A percentile compares a stretch with the other conserved stretches of the same genome.
These are phyloP conservation scores for Neurospora tetrasperma DNA, from an alignment of 495 filamentous ascomycete genomes.

Conservation along the genomic window DNA sequence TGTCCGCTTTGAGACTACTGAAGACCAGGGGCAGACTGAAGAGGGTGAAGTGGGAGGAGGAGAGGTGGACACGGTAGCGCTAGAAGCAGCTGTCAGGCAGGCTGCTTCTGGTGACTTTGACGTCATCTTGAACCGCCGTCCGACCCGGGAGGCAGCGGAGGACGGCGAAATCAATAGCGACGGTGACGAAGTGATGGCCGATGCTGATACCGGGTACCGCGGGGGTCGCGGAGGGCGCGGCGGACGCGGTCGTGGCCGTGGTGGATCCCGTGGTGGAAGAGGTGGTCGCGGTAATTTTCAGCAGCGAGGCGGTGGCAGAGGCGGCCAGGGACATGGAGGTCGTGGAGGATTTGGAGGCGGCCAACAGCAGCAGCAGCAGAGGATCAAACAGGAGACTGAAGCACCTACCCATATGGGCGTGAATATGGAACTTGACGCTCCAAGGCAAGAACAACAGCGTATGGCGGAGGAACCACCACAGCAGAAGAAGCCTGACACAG, in stretches of 20 bases:
- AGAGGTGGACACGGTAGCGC: conserved; percentile 11
- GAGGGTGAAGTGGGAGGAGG: conserved; percentile 10
- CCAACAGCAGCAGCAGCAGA: not conserved
- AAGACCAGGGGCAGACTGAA: not conserved
- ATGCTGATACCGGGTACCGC: not conserved
- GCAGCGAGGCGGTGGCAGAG: not conserved
- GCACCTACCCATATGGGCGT: not conserved
- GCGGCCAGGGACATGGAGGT: not conserved
- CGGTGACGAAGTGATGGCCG: conserved; percentile 7
- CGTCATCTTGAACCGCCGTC: not conserved
- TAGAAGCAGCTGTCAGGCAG: not conserved
- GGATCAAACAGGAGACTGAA: not conserved
- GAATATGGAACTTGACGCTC: not conserved
- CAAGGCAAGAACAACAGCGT: not conserved
- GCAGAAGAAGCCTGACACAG: not conserved
- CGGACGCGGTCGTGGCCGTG: not conserved
- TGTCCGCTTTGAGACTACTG: not conserved
- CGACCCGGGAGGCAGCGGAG: conserved; percentile 4
- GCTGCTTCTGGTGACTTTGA: not conserved
- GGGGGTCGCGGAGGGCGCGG: not conserved
- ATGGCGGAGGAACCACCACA: too few relatives aligned
- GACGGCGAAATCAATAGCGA: conserved; percentile 19
- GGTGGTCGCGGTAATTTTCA: not conserved
- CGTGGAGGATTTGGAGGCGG: not conserved
- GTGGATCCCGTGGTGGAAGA: not conserved